Percentiles rank a stretch among this genome's conserved stretches.
Conservation (phyloP, 2,329 filamentous ascomycete species). For the Nannizzia gypsea region DNA sequence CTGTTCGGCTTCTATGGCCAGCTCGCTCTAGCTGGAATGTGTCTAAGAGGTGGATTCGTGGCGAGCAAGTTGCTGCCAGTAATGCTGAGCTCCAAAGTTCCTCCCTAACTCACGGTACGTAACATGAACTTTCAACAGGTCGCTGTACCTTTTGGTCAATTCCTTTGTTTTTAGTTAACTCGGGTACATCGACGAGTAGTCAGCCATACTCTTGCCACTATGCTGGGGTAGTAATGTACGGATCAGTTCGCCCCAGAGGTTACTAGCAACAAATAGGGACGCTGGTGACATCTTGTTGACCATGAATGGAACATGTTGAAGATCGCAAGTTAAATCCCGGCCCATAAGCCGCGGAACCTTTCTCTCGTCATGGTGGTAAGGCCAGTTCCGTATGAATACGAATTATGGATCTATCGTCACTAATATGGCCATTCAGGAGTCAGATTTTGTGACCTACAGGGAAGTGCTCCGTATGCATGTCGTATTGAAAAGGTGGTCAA, state of each 20-base stretch:
- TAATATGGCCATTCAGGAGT: background rate
- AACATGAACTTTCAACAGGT: background rate
- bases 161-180: background rate
- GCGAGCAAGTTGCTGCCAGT: background rate
- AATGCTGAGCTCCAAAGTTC: background rate
- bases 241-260: background rate
- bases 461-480: background rate
- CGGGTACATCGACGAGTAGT: background rate
- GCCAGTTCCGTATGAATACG: background rate
- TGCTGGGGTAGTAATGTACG: background rate
- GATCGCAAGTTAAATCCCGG: background rate
- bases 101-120: background rate
- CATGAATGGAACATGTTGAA: too few species aligned
- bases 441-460: too few species aligned
- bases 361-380: background rate
- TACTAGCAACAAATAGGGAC: background rate
- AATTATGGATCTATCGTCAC: background rate
- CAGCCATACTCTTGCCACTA: background rate
- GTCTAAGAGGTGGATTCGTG: background rate
- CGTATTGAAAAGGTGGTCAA: background rate
- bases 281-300: background rate
- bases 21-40: background rate
- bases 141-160: background rate
- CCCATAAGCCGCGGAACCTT: too few species aligned
- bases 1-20: background rate